phyloP scores from a whole-genome alignment of 306 rosid genomes.

The Begonia fuchsioides region DNA sequence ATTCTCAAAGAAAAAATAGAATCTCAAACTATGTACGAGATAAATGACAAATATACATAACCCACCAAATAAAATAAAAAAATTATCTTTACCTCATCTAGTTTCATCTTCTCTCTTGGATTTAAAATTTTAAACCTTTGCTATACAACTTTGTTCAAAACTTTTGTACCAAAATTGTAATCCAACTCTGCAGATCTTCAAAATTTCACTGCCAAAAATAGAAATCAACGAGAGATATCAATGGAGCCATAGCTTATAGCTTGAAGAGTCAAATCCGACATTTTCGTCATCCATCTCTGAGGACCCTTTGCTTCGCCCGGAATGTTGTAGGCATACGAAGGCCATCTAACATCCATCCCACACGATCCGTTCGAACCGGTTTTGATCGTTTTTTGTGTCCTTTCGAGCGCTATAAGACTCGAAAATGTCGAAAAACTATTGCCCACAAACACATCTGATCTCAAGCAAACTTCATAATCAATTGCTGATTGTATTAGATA shows the following conservation, averaged over 20 bases:
- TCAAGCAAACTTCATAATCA: conserved; percentile 75
- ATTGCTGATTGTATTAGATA: conserved; percentile 83
- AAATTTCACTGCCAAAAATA: background rate
- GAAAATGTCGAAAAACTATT: conserved; percentile 94
- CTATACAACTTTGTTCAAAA: too few species aligned
- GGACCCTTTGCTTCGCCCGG: conserved; percentile 51
- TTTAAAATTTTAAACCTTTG: too few species aligned
- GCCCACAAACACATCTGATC: conserved; percentile 74
- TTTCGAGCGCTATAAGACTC: conserved; percentile 65
- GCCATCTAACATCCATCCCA: conserved; percentile 44
- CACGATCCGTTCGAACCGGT: conserved; percentile 26
- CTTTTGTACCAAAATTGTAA: too few species aligned
- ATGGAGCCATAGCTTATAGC: conserved; percentile 69
- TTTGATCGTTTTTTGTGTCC: conserved; percentile 61
- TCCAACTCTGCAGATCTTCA: too few species aligned
- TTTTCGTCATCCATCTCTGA: conserved; percentile 49
- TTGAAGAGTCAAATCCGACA: conserved; percentile 62
- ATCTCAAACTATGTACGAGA: too few species aligned
- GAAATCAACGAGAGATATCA: conserved; percentile 34
- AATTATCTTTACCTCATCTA: too few species aligned
- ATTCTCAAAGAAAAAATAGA: too few species aligned
- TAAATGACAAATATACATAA: too few species aligned
- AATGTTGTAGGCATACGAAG: conserved; percentile 74
- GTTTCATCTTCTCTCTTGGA: too few species aligned
- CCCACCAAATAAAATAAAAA: too few species aligned